Conservation (phyloP, 139 green algal species). For the Chlamydomonas applanata region DNA sequence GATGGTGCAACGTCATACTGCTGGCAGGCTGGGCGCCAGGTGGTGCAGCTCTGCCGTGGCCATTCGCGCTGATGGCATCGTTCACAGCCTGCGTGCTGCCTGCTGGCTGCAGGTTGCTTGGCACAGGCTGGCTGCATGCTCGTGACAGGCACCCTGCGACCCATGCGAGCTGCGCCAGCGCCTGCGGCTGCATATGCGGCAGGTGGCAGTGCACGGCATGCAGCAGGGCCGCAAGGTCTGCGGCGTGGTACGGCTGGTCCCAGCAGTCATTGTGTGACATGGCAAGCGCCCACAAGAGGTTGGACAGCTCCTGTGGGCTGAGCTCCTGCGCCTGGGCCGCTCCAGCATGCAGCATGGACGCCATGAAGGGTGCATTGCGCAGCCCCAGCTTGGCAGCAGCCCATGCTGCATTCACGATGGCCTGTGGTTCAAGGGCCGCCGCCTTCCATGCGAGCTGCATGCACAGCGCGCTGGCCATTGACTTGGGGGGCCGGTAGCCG, state of each 20-base stretch:
- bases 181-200: background rate
- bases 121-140: too few species aligned
- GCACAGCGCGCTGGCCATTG: background rate
- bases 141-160: background rate
- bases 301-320: slow-evolving; percentile 28
- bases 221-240: background rate
- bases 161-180: slow-evolving; percentile 21
- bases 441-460: background rate
- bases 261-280: background rate
- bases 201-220: background rate
- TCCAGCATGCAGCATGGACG: background rate
- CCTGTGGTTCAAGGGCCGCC: slow-evolving; percentile 12
- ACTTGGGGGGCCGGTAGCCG: background rate
- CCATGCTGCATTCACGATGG: slow-evolving; percentile 16
- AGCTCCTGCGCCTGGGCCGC: background rate
- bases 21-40: too few species aligned
- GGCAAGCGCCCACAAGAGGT: slow-evolving; percentile 28
- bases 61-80: background rate
- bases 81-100: background rate
- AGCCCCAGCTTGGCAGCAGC: slow-evolving; percentile 9
- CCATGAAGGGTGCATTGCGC: background rate
- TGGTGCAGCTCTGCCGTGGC: background rate
- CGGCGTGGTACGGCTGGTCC: background rate
- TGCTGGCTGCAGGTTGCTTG: background rate
- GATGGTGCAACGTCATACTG: too few species aligned